Base-by-base conservation (phyloP, 768 basidiomycete genomes). In the Mycena polygramma region DNA sequence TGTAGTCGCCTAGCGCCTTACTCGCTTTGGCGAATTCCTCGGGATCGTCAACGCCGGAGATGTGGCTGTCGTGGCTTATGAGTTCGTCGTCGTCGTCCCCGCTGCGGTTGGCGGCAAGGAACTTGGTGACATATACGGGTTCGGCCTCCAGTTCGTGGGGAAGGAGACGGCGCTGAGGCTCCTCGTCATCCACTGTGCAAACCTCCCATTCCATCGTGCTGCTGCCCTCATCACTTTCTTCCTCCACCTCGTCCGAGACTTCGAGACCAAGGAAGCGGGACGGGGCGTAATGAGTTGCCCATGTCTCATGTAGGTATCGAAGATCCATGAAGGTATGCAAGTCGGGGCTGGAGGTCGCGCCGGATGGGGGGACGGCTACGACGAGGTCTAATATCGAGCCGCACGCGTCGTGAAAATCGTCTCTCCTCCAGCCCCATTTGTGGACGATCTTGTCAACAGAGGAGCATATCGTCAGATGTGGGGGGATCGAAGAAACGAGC, bases 161-260 rank as follows among this genome's bases (percentile, higher is more conserved):
- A 7, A 59, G 39, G 7, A 67, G 43, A 19, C 66, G 66, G 14
- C 58, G 66, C 19, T 36, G 48, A 52, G 66, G 66, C 37, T 59
- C 57, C 19, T 60, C 66, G 45, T 39, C 26, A 10, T n/a, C 26
- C 36, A 54, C 8, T 15, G 51, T 66, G 26, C n/a, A 19, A 13
- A 53, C 43, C 19, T 67, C 57, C 66, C 58, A 60, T 35, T 67
- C 66, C 66, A 60, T 60, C 3, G 66, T 60, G 19, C 66, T 67
- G 58, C 58, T 60, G 20, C 22, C 52, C 36, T 41, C 48, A 3
- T 60, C 66, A 43, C 30, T 24, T 7, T 59, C 37, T n/a, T 52
- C 37, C 9, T 43, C 41, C 0, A 26, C 37, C 10, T 43, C 39
- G 39, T 22, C n/a, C 0, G 45, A 17, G n/a, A n/a, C n/a, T 8